A percentile compares a stretch with the other conserved stretches of the same genome.
Conservation (phyloP, 1,284 basidiomycete species). For the Heterobasidion irregulare region DNA sequence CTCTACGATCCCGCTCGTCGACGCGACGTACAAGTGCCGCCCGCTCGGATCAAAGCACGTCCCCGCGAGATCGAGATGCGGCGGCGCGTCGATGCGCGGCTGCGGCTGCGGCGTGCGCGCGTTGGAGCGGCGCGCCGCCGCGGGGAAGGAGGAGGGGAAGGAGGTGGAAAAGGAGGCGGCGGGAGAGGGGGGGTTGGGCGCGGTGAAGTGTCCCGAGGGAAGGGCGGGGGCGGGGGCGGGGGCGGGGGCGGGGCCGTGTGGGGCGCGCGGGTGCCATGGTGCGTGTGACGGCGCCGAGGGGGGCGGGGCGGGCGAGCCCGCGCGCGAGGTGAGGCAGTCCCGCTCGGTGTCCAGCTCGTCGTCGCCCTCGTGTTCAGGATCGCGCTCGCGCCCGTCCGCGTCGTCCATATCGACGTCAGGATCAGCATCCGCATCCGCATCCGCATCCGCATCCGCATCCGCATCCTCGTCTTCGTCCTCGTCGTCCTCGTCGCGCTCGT, state of each 20-base stretch:
- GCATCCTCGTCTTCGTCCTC: background rate
- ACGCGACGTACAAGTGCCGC: constrained; percentile 59
- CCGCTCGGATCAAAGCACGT: constrained; percentile 69
- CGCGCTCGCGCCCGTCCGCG: background rate
- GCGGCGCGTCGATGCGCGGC: constrained; percentile 7
- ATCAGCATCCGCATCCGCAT: background rate
- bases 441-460: too few species aligned
- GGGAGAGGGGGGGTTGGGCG: constrained; percentile 2
- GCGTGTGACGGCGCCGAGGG: constrained; percentile 24
- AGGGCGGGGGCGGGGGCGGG: too few species aligned
- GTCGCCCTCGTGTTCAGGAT: background rate
- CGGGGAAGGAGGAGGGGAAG: background rate
- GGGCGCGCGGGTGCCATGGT: constrained; percentile 16
- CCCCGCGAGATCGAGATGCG: constrained; percentile 59
- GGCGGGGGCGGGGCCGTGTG: constrained; percentile 13
- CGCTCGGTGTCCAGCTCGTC: constrained; percentile 16
- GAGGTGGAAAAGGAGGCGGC: too few species aligned
- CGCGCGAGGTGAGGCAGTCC: constrained; percentile 35
- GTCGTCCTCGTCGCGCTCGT: background rate
- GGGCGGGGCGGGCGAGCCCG: constrained; percentile 37
- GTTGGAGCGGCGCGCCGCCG: background rate
- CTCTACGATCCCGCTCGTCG: constrained; percentile 39
- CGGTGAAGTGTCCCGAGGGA: too few species aligned
- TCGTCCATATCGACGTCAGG: background rate
- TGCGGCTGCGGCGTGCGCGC: constrained; percentile 19